Conservation (phyloP, 805 yeast genomes). For the Saccharomycopsis sp. region DNA sequence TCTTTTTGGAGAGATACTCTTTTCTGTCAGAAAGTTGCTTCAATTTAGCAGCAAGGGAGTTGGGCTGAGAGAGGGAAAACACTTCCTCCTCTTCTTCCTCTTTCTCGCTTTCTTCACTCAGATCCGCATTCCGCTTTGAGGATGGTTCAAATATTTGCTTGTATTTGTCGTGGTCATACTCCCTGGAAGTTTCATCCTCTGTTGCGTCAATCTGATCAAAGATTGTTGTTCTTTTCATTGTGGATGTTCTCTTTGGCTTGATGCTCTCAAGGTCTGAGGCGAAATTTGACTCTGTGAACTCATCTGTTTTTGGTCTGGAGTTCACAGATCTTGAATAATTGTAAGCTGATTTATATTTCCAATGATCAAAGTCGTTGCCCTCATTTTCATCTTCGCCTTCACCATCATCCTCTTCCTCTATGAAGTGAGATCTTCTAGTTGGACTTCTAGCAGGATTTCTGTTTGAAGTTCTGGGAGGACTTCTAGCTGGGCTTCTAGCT, state of each 20-base stretch:
- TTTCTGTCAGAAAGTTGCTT: slow-evolving; percentile 8
- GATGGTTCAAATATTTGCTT: not conserved
- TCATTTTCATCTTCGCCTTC: slow-evolving; percentile 4
- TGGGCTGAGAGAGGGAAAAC: slow-evolving; percentile 20
- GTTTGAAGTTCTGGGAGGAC: not conserved
- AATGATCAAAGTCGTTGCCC: slow-evolving; percentile 4
- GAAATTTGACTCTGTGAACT: not conserved
- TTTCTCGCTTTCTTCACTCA: not conserved
- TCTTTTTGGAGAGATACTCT: not conserved
- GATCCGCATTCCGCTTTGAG: not conserved
- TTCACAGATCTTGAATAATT: slow-evolving; percentile 16
- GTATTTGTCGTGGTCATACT: not conserved
- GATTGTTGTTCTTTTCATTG: slow-evolving; percentile 14
- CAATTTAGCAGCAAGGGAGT: slow-evolving; percentile 15
- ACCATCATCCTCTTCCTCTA: not conserved
- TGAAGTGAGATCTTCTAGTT: not conserved
- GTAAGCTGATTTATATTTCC: slow-evolving; percentile 19
- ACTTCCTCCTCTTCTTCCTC: slow-evolving; percentile 4
- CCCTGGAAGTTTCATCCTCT: slow-evolving; percentile 6
- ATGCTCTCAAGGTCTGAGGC: not conserved
- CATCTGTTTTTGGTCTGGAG: not conserved
- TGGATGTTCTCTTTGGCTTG: slow-evolving; percentile 5
- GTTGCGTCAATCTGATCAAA: slow-evolving; percentile 16
- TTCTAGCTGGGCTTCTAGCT: too few species aligned
- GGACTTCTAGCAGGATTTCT: not conserved